Conservation (phyloP, 768 basidiomycete genomes). For the Macrolepiota albuminosa region DNA sequence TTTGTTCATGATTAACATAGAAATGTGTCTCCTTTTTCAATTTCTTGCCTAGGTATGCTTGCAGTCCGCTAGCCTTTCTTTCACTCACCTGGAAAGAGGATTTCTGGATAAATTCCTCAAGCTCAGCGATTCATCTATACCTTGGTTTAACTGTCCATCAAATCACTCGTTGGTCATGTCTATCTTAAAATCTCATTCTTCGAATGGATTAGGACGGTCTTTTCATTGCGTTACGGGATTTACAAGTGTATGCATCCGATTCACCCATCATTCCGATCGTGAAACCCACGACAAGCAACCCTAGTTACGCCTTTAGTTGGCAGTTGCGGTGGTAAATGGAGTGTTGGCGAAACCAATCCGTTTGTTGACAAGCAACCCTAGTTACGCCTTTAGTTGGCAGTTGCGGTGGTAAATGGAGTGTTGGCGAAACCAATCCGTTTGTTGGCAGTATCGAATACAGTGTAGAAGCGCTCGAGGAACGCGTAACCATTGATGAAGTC, state of each 20-base stretch:
- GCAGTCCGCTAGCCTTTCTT: too few species aligned
- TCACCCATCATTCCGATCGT: neutral
- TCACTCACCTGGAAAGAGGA: too few species aligned
- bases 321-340: conserved; percentile 41
- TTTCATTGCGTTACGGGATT: too few species aligned
- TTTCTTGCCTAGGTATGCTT: too few species aligned
- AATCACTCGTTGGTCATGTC: too few species aligned
- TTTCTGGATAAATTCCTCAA: too few species aligned
- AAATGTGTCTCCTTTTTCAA: too few species aligned
- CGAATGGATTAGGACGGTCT: too few species aligned
- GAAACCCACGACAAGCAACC: neutral
- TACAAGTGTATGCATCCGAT: neutral
- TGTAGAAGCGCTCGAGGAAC: conserved; percentile 61
- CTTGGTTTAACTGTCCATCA: too few species aligned
- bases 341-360: conserved; percentile 55
- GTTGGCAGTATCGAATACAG: conserved; percentile 57
- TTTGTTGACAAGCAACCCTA: conserved; percentile 24
- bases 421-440: conserved; percentile 53
- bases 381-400: conserved; percentile 25
- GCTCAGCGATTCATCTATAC: too few species aligned
- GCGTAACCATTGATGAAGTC: conserved; percentile 51
- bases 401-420: conserved; percentile 45
- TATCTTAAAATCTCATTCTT: too few species aligned
- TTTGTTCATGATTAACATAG: too few species aligned
- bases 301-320: conserved; percentile 22